Conservation (phyloP, 768 basidiomycete species). For the Lactarius akahatsu region DNA sequence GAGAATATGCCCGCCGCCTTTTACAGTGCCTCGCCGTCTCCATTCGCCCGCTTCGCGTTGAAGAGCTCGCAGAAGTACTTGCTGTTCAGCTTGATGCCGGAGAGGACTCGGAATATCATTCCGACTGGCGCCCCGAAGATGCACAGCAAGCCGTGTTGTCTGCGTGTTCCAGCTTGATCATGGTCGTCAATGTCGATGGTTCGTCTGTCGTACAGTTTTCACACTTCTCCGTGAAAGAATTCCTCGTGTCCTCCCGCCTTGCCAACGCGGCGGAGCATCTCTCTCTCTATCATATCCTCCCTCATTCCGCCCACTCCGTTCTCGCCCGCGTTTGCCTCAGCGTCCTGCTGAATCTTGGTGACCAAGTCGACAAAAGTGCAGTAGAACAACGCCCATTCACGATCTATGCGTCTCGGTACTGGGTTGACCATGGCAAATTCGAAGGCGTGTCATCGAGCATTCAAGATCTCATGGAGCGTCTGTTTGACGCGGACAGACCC, state of each 20-base stretch:
- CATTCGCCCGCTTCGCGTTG: background rate
- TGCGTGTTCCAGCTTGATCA: background rate
- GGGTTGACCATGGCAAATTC: constrained; percentile 8
- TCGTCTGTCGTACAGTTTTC: background rate
- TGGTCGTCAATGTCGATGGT: background rate
- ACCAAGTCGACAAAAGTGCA: background rate
- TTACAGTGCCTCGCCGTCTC: background rate
- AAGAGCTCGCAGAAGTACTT: background rate
- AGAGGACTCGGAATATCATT: background rate
- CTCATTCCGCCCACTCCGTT: background rate
- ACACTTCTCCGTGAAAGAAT: background rate
- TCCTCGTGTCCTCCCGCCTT: background rate
- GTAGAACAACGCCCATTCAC: background rate
- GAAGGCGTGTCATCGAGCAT: background rate
- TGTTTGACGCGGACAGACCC: background rate
- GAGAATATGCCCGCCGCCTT: background rate
- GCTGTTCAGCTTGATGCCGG: background rate
- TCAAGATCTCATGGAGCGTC: background rate
- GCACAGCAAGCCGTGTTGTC: background rate
- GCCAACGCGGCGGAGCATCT: background rate
- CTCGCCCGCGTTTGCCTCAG: background rate
- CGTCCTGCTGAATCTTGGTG: background rate
- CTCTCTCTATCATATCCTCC: background rate
- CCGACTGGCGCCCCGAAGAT: background rate
- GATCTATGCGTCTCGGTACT: constrained; percentile 2